Conservation (phyloP, 2,329 filamentous ascomycete species). For the Boeremia exigua region DNA sequence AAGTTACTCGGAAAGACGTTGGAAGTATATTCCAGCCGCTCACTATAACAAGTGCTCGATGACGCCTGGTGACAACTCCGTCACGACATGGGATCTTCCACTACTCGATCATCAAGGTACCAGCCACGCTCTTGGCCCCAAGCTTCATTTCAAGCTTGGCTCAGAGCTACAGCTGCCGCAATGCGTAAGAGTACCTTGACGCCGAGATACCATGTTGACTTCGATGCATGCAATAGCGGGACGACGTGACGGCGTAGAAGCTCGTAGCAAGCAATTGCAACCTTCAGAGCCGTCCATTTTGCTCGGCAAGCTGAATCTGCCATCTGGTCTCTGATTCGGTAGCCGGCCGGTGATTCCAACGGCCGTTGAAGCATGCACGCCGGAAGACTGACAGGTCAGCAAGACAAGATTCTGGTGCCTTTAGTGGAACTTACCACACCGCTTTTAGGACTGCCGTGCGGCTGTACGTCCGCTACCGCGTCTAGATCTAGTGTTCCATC, state of each 20-base stretch:
- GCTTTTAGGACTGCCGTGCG: neutral
- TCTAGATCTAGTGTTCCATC: neutral
- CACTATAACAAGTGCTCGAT: neutral
- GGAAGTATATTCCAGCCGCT: neutral
- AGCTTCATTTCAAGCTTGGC: conserved; percentile 2
- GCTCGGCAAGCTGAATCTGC: no score
- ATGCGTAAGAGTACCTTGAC: neutral
- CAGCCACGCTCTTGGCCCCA: neutral
- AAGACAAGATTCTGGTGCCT: neutral
- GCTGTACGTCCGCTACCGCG: neutral
- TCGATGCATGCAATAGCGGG: neutral
- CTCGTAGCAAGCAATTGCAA: neutral
- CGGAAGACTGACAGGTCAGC: neutral
- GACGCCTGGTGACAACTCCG: neutral
- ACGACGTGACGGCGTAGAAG: neutral
- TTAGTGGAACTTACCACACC: neutral
- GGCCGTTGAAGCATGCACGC: neutral
- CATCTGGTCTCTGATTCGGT: no score
- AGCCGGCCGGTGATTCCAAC: neutral
- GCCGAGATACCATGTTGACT: conserved; percentile 7
- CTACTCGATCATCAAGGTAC: neutral
- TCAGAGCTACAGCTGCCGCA: neutral
- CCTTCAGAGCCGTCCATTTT: neutral
- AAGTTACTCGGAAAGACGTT: neutral
- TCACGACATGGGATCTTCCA: neutral